Evolutionary conservation across 208 protist genomes (phyloP).

Genomic region (Trypanosoma mega): DNA sequence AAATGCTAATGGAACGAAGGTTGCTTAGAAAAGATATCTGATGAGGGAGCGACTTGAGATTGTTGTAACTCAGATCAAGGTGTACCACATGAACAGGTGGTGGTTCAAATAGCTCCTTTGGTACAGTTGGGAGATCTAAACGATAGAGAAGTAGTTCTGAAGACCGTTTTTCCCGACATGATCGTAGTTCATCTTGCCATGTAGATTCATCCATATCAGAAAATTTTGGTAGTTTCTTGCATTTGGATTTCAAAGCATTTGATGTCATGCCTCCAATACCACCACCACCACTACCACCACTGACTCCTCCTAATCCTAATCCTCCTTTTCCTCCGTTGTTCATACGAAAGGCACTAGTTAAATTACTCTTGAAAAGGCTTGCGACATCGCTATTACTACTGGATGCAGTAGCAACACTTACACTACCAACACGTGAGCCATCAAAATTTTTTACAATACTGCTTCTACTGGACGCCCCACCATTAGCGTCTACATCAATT

Average conservation of each 20-base stretch:
- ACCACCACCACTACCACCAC: background rate
- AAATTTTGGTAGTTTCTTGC: constrained; percentile 58
- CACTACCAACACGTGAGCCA: no score
- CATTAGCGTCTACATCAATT: no score
- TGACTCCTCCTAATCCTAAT: no score
- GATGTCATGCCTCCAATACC: background rate
- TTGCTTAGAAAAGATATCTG: constrained; percentile 69
- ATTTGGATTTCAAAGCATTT: constrained; percentile 23
- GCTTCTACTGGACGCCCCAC: no score
- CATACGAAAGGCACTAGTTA: no score
- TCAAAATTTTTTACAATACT: no score
- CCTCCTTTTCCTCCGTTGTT: no score
- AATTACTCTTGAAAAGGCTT: no score
- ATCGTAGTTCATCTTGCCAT: constrained; percentile 70
- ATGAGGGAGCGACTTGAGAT: constrained; percentile 54
- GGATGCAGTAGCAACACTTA: no score
- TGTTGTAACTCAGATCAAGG: constrained; percentile 77
- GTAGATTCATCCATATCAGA: constrained; percentile 69
- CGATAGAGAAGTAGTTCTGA: constrained; percentile 71
- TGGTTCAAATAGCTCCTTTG: constrained; percentile 67
- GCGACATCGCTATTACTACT: no score
- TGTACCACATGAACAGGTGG: constrained; percentile 61
- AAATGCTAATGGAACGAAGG: constrained; percentile 63
- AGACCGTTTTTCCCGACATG: constrained; percentile 40
- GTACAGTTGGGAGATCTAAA: constrained; percentile 64